Base-by-base conservation (phyloP, 1,284 basidiomycete genomes). In the Trichosporon inkin region DNA sequence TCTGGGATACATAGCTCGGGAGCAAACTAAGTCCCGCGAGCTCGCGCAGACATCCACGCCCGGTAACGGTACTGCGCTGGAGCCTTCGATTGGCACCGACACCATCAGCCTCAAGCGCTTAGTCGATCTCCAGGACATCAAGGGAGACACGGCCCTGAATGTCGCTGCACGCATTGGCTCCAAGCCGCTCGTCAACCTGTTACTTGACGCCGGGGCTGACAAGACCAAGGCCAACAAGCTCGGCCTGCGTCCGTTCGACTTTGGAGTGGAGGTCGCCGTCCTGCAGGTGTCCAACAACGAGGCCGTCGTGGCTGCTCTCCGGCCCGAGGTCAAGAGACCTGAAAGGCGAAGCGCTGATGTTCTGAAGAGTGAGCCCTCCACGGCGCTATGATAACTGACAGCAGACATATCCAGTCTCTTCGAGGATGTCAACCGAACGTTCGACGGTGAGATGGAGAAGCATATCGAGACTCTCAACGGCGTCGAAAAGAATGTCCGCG, bases 101-200 rank as follows among this genome's bases (percentile, higher is more conserved):
- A 44, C 38, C 7, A 62, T 72, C 39, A 65, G 58, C 59, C 89
- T 94, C 72, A 83, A 84, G 70, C 86, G 84, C 10, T 79, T 98
- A 39, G 85, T 99, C 14, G 92, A 99, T 77, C 81, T 96, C 39
- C 92, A 94, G 78, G 96, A 99, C 75, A 87, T 92, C 65, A 88
- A 98, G 75, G 96, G 96, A 0, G 96, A 99, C 74, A 98, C 96
- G 0, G 91, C 93, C 5, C 78, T 99, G 66, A 96, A 95, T 77
- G 91, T 97, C 66, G 92, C 94, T 13, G 94, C 96, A 0, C 81
- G 96, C 55, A 88, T 98, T 0, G 96, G 96, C 2, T 97, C 94
- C 76, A 84, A 88, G 62, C 87, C 88, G 65, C 79, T 99, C 64
- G 92, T 98, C 17, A 83, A 88, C 68, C 88, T 92, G 22, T 79